Conservation (phyloP, 495 filamentous ascomycete genomes). For the Daldinia vernicosa region DNA sequence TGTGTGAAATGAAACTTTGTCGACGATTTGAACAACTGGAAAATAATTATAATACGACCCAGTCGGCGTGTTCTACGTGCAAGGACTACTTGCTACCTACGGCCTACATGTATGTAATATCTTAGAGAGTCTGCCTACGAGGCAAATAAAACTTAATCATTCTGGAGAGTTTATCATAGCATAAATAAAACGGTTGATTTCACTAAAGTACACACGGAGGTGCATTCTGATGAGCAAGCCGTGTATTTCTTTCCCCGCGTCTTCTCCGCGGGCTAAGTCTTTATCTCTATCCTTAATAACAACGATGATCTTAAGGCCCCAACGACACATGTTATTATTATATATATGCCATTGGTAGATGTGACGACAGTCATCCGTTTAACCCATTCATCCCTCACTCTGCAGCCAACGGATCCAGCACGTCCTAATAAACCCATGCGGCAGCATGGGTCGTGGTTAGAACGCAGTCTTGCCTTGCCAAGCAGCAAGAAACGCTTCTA, state of each 20-base stretch:
- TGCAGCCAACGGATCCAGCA: constrained; percentile 6
- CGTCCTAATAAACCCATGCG: background rate
- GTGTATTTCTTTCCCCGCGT: background rate
- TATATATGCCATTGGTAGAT: background rate
- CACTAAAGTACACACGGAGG: background rate
- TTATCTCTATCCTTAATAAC: background rate
- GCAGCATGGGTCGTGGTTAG: background rate
- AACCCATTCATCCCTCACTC: constrained; percentile 44
- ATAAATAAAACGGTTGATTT: background rate
- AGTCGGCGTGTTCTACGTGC: no score
- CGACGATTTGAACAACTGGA: background rate
- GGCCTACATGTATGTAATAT: no score
- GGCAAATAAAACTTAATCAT: background rate
- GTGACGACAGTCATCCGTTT: constrained; percentile 44
- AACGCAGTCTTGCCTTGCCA: background rate
- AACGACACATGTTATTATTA: background rate
- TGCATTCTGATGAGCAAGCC: background rate
- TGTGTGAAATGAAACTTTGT: background rate
- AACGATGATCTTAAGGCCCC: background rate
- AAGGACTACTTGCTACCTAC: no score
- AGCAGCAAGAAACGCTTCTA: constrained; percentile 8
- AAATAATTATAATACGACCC: no score
- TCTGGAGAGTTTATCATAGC: no score
- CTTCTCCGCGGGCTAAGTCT: background rate
- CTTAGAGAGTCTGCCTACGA: no score